Conservation (phyloP, 1,139 yeast species). For the Kodamaea plutei region DNA sequence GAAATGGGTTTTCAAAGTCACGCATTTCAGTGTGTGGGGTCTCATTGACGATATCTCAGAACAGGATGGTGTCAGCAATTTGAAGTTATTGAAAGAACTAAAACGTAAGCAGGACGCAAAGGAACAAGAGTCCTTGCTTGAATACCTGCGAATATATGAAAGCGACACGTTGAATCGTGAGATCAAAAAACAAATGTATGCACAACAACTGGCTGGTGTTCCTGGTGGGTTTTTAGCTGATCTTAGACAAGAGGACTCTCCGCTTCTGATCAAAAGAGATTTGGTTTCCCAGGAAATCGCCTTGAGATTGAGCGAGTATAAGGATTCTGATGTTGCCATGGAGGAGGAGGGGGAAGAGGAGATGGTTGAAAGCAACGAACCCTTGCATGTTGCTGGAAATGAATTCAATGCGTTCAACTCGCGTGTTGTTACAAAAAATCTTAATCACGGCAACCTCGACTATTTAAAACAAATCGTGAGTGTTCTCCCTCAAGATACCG, state of each 20-base stretch:
- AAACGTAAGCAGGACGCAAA: conserved; percentile 27
- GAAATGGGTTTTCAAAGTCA: conserved; percentile 76
- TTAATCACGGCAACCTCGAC: conserved; percentile 19
- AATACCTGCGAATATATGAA: conserved; percentile 28
- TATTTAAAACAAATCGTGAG: conserved; percentile 35
- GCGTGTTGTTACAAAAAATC: conserved; percentile 15
- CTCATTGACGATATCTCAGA: conserved; percentile 65
- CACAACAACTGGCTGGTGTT: conserved; percentile 25
- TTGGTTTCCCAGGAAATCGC: conserved; percentile 7
- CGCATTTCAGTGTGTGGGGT: conserved; percentile 95
- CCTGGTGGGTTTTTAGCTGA: conserved; percentile 29
- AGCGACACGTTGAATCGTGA: conserved; percentile 27
- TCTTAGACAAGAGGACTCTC: conserved; percentile 3
- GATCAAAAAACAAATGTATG: conserved; percentile 33
- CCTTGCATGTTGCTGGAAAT: neutral
- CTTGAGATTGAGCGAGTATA: neutral
- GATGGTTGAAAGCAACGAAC: neutral
- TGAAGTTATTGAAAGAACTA: conserved; percentile 19
- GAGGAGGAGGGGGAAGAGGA: conserved; percentile 1
- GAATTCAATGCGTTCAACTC: conserved; percentile 20
- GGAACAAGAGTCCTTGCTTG: conserved; percentile 22
- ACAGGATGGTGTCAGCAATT: conserved; percentile 42
- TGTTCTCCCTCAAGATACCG: conserved; percentile 27
- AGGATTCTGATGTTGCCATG: neutral
- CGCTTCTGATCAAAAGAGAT: conserved; percentile 7